phyloP scores from a whole-genome alignment of 192 early-diverging fungal species.

The Podila verticillata region DNA sequence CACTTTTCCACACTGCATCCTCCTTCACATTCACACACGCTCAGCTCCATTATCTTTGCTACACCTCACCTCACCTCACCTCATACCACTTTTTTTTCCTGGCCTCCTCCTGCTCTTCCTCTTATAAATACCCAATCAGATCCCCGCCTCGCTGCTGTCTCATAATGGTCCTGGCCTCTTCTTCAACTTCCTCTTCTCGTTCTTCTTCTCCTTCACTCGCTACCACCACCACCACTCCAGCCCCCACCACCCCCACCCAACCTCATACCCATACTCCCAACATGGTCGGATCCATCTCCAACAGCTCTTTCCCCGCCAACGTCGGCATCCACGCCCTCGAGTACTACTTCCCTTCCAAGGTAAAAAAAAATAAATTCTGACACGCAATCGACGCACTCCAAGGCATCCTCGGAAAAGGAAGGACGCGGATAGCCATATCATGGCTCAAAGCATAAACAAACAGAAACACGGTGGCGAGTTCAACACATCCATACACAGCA shows the following conservation, averaged over 20 bases:
- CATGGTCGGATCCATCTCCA: constrained; percentile 46
- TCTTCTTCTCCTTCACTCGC: constrained; percentile 2
- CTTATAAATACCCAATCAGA: background rate
- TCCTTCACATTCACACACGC: too few relatives aligned
- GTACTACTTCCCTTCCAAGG: constrained; percentile 69
- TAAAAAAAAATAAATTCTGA: background rate
- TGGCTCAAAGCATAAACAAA: too few relatives aligned
- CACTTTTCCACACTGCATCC: too few relatives aligned
- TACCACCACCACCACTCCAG: background rate
- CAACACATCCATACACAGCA: too few relatives aligned
- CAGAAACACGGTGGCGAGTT: too few relatives aligned
- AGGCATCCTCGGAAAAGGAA: too few relatives aligned
- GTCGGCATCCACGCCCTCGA: constrained; percentile 74
- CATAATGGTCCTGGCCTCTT: constrained; percentile 2
- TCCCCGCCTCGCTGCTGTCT: background rate
- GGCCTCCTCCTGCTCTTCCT: background rate
- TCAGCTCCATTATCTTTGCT: background rate
- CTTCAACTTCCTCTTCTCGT: constrained; percentile 5
- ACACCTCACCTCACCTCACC: background rate
- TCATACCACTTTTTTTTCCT: constrained; percentile 5
- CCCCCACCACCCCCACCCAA: background rate
- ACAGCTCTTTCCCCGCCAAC: constrained; percentile 61
- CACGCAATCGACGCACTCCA: too few relatives aligned
- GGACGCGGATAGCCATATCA: too few relatives aligned
- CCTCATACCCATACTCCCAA: background rate